Percentiles rank a stretch among this genome's conserved stretches.
Evolutionary conservation across 495 filamentous ascomycete species (phyloP).

Genomic region (Hyaloscypha hepaticicola): DNA sequence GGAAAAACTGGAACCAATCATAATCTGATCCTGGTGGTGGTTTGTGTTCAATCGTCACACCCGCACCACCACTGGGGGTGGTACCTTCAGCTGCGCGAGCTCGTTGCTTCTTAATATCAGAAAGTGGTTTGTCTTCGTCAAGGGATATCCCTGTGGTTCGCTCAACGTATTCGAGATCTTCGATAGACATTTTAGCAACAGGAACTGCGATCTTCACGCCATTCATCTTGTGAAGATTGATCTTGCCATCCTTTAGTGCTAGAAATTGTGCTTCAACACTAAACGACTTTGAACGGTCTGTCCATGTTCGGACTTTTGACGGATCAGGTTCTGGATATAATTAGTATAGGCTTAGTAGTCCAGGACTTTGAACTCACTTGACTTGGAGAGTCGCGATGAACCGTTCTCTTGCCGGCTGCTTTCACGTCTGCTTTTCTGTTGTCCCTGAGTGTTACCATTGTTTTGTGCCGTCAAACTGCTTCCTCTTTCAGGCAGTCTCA

Average conservation of each 20-base stretch:
- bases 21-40: constrained; percentile 65
- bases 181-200: constrained; percentile 88
- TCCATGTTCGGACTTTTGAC: constrained; percentile 86
- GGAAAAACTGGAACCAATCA: constrained; percentile 99
- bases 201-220: constrained; percentile 98
- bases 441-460: constrained; percentile 53
- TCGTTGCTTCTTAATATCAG: constrained; percentile 64
- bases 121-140: constrained; percentile 94
- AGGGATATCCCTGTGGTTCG: constrained; percentile 79
- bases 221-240: constrained; percentile 96
- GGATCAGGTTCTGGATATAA: constrained; percentile 70
- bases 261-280: constrained; percentile 98
- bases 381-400: constrained; percentile 48
- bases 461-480: constrained; percentile 61
- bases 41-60: constrained; percentile 50
- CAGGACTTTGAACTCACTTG: constrained; percentile 60
- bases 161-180: constrained; percentile 95
- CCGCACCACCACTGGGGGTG: constrained; percentile 28
- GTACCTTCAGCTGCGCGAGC: constrained; percentile 28
- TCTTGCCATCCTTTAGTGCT: constrained; percentile 89
- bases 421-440: constrained; percentile 71
- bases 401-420: constrained; percentile 49
- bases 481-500: constrained; percentile 65
- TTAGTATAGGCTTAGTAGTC: not conserved
- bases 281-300: constrained; percentile 90